Evolutionary conservation across 2,329 filamentous ascomycete genomes (phyloP), one percentile per base, ranked within the genome.

Genomic region (Fusarium sp.): DNA sequence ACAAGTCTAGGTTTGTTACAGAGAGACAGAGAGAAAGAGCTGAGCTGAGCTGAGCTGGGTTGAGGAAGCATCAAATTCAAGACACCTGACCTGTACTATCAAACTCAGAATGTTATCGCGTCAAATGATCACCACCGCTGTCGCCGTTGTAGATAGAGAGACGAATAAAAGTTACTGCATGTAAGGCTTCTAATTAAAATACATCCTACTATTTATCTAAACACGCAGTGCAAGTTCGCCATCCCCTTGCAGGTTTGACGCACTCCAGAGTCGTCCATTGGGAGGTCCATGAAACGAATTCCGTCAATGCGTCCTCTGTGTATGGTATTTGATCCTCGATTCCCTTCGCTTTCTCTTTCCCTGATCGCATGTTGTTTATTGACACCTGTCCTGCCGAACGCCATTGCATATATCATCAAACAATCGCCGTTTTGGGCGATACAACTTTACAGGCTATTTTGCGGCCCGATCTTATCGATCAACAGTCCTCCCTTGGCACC

Each of bases 101-200:
- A 35, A 42, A 42, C 47, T 36, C 53, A 48, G 41, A 47, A 32
- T 18, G 17, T 38, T 63, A 32, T 24, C 44, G 41, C 26, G 6
- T 35, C 38, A 30, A 20, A 18, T 32, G 35, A 22, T 24, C 28
- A 58, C 24, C 35, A 36, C n/a, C 18, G 9, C 17, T 38, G 45
- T 41, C 32, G 22, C 17, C 20, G 18, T 35, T 41, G 14, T 30
- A 28, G 20, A 28, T 26, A 28, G 11, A 35, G 24, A 13, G n/a
- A 24, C 20, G 42, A 64, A 18, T 32, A 30, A 70, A 53, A 55
- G 26, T 64, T 59, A 63, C 50, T 38, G 68, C 61, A 56, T 77
- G 76, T 80, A 80, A 79, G 77, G 20, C 79, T 76, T 84, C 82
- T 84, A 84, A 84, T 83, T 84, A 84, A 75, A 83, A 80, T 83